Conservation (phyloP, 306 rosid genomes). For the Cucurbita maxima region DNA sequence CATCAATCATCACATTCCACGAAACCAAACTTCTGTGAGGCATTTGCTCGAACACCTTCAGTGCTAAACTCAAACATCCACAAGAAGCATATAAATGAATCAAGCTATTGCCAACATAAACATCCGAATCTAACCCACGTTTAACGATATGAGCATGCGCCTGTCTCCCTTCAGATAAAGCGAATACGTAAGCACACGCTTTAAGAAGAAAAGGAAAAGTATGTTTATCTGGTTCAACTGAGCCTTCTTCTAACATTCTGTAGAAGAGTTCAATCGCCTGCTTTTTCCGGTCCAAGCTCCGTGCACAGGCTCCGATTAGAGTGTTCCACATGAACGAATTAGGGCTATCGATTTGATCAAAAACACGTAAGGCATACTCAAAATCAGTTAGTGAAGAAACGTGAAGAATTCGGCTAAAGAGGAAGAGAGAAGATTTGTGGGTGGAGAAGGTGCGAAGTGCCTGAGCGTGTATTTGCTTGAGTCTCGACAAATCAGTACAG, state of each 20-base stretch:
- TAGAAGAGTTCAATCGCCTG: slow-evolving; percentile 30
- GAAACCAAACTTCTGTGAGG: slow-evolving; percentile 44
- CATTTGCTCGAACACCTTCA: slow-evolving; percentile 39
- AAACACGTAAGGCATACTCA: slow-evolving; percentile 40
- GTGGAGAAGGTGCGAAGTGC: slow-evolving; percentile 37
- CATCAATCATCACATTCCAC: slow-evolving; percentile 71
- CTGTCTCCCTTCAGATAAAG: slow-evolving; percentile 52
- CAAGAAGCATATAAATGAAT: slow-evolving; percentile 64
- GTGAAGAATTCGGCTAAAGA: slow-evolving; percentile 38
- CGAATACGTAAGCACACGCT: slow-evolving; percentile 56
- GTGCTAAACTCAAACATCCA: slow-evolving; percentile 44
- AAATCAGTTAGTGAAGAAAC: slow-evolving; percentile 25
- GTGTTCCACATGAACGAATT: slow-evolving; percentile 83
- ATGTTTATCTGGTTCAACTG: slow-evolving; percentile 33
- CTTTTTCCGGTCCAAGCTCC: slow-evolving; percentile 25
- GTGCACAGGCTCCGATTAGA: slow-evolving; percentile 52
- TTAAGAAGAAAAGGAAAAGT: slow-evolving; percentile 64
- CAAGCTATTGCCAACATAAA: slow-evolving; percentile 50
- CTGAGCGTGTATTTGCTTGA: slow-evolving; percentile 72
- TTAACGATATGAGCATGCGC: slow-evolving; percentile 45
- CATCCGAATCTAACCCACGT: slow-evolving; percentile 46
- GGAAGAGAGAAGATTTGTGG: slow-evolving; percentile 28
- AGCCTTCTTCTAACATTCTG: slow-evolving; percentile 32
- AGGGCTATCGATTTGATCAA: slow-evolving; percentile 29
- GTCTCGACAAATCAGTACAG: slow-evolving; percentile 21